Conservation (phyloP, 345 rosid species). For the Murraya koenigii region DNA sequence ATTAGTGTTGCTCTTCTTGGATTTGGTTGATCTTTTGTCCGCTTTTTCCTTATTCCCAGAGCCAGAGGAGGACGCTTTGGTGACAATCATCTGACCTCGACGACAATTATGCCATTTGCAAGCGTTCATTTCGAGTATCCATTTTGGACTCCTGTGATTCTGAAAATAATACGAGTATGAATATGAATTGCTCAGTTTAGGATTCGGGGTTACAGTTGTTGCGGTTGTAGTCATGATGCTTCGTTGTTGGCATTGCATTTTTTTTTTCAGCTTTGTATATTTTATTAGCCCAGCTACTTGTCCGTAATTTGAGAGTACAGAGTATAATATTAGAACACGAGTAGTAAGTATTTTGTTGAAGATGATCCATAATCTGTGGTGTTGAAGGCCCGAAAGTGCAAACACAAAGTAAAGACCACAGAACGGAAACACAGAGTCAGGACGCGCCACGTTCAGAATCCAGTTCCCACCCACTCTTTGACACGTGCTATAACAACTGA, state of each 20-base stretch:
- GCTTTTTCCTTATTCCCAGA: conserved; percentile 27
- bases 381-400: neutral
- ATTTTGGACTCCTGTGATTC: neutral
- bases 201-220: neutral
- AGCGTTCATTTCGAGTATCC: conserved; percentile 3
- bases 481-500: neutral
- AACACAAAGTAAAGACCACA: conserved; percentile 22
- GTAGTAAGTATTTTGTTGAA: no score
- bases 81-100: conserved; percentile 20
- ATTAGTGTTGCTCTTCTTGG: conserved; percentile 15
- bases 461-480: neutral
- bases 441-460: conserved; percentile 28
- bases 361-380: neutral
- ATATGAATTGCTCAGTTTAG: neutral
- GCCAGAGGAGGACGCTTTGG: conserved; percentile 33
- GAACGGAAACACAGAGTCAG: neutral
- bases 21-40: conserved; percentile 17
- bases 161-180: neutral
- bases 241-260: neutral
- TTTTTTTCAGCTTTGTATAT: neutral
- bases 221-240: neutral
- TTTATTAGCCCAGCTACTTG: neutral
- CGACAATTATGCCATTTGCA: conserved; percentile 7
- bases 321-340: no score
- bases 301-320: no score